Evolutionary conservation across 352 stramenopile species (phyloP), one percentile per base, ranked within the genome.

Genomic region (Saprolegnia parasitica): DNA sequence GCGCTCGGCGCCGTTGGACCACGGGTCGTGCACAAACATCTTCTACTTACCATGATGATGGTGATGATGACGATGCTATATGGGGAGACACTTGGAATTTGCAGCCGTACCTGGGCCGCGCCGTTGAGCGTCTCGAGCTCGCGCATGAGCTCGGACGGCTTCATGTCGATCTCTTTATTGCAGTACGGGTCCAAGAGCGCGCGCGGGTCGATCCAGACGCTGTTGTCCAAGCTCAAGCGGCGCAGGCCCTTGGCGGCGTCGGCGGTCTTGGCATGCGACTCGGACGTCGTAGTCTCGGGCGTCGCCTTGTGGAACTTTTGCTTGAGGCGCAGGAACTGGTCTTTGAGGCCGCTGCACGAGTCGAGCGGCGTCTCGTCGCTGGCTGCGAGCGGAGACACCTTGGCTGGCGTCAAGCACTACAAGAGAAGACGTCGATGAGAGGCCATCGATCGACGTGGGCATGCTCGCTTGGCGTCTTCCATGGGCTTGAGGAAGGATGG

Each of bases 291-390:
- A 72, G 65, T 15, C 10, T 74, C 75, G 11, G 78, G 73, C 5
- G 29, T 35, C 29, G 29, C 5, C 13, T 74, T 74, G 0, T 81
- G 89, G 66, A 92, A 92, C 18, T 81, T 77, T 45, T 92, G 82
- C 63, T 89, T 89, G 65, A 92, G 89, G 68, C 83, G 86, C 45
- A 90, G 79, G 32, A 92, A 92, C 52, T 92, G 84, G 46, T 92
- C 84, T 32, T 88, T 89, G 8, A 92, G 73, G 56, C 78, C 87
- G n/a, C 78, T 83, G 68, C 84, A 89, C 13, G 63, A 70, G 47
- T 70, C 63, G 13, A 46, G 63, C n/a, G 61, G 63, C 42, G 11
- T 8, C 11, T n/a, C 42, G 13, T 49, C 42, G 10, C 8, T 4
- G 3, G 42, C 42, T 49, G 42, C 13, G 13, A 49, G 4, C 29